Conservation (phyloP, 1,139 yeast genomes). For the Yamadazyma blattariae region DNA sequence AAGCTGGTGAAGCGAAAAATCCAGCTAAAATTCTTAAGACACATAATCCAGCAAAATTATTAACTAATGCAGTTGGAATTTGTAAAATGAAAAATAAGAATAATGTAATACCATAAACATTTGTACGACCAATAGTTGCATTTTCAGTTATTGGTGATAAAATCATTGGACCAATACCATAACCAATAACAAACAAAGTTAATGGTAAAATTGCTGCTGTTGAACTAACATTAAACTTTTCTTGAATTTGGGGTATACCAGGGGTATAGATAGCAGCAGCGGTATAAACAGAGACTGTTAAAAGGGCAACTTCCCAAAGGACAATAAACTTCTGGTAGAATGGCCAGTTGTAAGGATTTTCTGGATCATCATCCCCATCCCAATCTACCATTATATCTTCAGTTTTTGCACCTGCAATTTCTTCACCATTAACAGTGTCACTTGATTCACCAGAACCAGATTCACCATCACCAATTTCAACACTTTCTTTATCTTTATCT, state of each 20-base stretch:
- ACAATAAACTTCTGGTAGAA: constrained; percentile 33
- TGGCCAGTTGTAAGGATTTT: constrained; percentile 59
- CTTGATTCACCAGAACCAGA: no score
- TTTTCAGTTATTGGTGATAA: constrained; percentile 38
- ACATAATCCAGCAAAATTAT: constrained; percentile 28
- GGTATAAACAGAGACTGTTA: constrained; percentile 56
- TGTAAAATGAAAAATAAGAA: constrained; percentile 32
- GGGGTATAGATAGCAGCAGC: constrained; percentile 64
- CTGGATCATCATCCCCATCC: constrained; percentile 56
- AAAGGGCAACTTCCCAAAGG: constrained; percentile 36
- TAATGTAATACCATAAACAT: constrained; percentile 28
- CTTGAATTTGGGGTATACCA: constrained; percentile 34
- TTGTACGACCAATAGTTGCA: constrained; percentile 51
- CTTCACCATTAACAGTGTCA: background rate
- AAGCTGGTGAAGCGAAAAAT: constrained; percentile 31
- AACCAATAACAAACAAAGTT: constrained; percentile 35
- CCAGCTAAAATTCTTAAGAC: constrained; percentile 32
- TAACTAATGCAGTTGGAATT: constrained; percentile 29
- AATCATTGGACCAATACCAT: constrained; percentile 39
- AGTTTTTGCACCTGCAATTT: constrained; percentile 1
- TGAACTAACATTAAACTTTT: constrained; percentile 23
- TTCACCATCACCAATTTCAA: constrained; percentile 3
- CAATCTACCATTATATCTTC: constrained; percentile 30
- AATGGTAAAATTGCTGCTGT: constrained; percentile 31
- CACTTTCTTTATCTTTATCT: constrained; percentile 6